Evolutionary conservation across 2,329 filamentous ascomycete genomes (phyloP).

Genomic region (Chaetothyriales sp.): DNA sequence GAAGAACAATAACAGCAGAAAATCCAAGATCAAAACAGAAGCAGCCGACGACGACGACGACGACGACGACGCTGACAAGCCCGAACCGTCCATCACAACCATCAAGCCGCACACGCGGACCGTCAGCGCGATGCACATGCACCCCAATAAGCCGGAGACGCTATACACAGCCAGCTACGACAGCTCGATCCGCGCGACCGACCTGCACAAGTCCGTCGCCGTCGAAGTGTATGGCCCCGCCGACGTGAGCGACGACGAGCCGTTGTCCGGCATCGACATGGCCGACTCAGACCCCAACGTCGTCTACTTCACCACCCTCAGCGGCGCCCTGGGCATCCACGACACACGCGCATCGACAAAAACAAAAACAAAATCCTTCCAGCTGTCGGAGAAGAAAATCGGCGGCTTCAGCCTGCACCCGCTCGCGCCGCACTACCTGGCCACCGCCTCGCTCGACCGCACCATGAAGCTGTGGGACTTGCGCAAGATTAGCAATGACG

Average conservation of each 20-base stretch:
- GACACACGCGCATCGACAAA: slow-evolving; percentile 51
- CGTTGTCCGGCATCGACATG: slow-evolving; percentile 75
- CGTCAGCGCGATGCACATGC: slow-evolving; percentile 70
- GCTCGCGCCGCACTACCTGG: slow-evolving; percentile 61
- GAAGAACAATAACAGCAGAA: slow-evolving; percentile 18
- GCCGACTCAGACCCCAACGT: slow-evolving; percentile 52
- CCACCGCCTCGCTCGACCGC: slow-evolving; percentile 78
- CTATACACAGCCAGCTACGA: slow-evolving; percentile 85
- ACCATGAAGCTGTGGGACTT: slow-evolving; percentile 88
- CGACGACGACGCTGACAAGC: slow-evolving; percentile 48
- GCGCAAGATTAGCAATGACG: slow-evolving; percentile 47
- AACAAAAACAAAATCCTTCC: slow-evolving; percentile 50
- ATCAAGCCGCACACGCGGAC: slow-evolving; percentile 84
- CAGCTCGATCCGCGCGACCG: slow-evolving; percentile 73
- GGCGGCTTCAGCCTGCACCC: slow-evolving; percentile 83
- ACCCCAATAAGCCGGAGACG: slow-evolving; percentile 54
- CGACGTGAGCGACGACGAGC: slow-evolving; percentile 54
- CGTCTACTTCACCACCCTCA: slow-evolving; percentile 75
- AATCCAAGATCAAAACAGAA: slow-evolving; percentile 3
- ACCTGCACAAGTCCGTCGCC: slow-evolving; percentile 64
- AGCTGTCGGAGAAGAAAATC: slow-evolving; percentile 80
- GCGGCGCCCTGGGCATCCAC: slow-evolving; percentile 64
- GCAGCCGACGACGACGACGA: slow-evolving; percentile 38
- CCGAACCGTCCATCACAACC: slow-evolving; percentile 67
- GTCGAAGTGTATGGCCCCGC: slow-evolving; percentile 66